Conservation (phyloP, 306 rosid genomes). For the Quercus aquifolioides region DNA sequence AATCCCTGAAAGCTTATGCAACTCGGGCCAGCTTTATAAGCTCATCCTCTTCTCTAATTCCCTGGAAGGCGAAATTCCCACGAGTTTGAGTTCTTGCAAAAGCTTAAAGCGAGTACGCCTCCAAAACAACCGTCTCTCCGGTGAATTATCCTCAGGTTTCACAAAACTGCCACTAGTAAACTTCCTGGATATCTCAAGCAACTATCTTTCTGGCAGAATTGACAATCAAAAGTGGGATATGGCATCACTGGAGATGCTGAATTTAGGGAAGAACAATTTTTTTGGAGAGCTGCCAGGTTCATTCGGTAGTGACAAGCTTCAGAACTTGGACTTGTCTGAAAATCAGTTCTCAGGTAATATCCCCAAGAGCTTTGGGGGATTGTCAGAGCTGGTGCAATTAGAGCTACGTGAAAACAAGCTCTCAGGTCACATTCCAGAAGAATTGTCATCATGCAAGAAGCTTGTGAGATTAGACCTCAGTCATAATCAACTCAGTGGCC, state of each 20-base stretch:
- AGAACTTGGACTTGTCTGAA: conserved; percentile 61
- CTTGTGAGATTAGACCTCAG: conserved; percentile 74
- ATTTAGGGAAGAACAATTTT: conserved; percentile 56
- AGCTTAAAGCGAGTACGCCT: conserved; percentile 71
- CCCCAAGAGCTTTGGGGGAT: conserved; percentile 21
- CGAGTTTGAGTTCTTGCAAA: conserved; percentile 49
- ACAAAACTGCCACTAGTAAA: conserved; percentile 51
- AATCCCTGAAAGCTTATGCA: conserved; percentile 61
- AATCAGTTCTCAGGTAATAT: conserved; percentile 59
- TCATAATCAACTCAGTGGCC: conserved; percentile 53
- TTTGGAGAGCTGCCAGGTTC: conserved; percentile 57
- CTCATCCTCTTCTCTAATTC: conserved; percentile 83
- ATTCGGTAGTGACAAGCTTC: conserved; percentile 51
- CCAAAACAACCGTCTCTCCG: conserved; percentile 73
- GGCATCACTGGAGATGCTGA: conserved; percentile 80
- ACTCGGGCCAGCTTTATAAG: conserved; percentile 62
- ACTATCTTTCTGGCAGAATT: conserved; percentile 59
- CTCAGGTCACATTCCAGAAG: conserved; percentile 52
- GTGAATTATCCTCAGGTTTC: conserved; percentile 40
- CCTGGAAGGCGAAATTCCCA: conserved; percentile 56
- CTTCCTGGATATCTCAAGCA: conserved; percentile 77
- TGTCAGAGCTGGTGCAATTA: conserved; percentile 52
- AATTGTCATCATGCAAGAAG: conserved; percentile 48
- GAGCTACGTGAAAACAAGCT: conserved; percentile 65
- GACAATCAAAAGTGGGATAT: conserved; percentile 55